A percentile compares a stretch with the other conserved stretches of the same genome.
phyloP scores from a whole-genome alignment of 169 alveolate species.

The Plasmodium coatneyi region DNA sequence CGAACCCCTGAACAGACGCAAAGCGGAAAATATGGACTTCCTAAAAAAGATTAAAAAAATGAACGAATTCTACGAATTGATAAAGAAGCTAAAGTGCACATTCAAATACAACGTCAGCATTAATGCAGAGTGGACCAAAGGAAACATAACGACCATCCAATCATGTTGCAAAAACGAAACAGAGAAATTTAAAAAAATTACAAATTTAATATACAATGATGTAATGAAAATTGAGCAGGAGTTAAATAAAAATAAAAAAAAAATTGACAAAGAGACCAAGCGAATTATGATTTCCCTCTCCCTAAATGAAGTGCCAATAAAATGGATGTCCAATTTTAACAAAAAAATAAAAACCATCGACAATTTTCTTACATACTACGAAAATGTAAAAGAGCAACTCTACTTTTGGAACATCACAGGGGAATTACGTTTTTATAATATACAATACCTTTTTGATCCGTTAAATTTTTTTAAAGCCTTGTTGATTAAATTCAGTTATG shows the following conservation, averaged over 20 bases:
- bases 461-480: constrained; percentile 35
- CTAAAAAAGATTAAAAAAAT: constrained; percentile 56
- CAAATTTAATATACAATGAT: constrained; percentile 37
- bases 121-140: constrained; percentile 56
- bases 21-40: constrained; percentile 12
- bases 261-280: constrained; percentile 21
- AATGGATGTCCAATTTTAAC: constrained; percentile 52
- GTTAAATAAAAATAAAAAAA: constrained; percentile 55
- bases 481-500: constrained; percentile 35
- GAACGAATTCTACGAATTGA: constrained; percentile 58
- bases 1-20: background rate
- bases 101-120: constrained; percentile 32
- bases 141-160: constrained; percentile 39
- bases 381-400: constrained; percentile 59
- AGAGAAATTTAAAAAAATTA: constrained; percentile 28
- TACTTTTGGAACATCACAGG: constrained; percentile 75
- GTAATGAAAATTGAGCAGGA: constrained; percentile 44
- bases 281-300: constrained; percentile 41
- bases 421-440: constrained; percentile 46
- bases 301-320: constrained; percentile 26
- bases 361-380: constrained; percentile 45
- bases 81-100: constrained; percentile 36
- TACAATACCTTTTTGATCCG: constrained; percentile 59
- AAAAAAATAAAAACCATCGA: constrained; percentile 40
- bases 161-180: constrained; percentile 57